Evolutionary conservation across 345 rosid genomes (phyloP).

Genomic region (Populus deltoides): DNA sequence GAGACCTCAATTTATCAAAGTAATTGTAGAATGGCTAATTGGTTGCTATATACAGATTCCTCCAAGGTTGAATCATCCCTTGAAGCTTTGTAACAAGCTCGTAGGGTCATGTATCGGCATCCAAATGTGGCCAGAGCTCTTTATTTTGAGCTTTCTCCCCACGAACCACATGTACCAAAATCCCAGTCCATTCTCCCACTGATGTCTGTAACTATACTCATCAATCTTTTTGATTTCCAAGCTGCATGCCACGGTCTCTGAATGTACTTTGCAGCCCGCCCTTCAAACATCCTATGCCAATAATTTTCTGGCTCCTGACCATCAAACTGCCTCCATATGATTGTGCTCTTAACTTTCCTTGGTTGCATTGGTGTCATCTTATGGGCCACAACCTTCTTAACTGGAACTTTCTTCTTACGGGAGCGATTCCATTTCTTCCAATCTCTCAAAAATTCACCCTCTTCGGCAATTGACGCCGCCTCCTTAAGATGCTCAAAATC

Average conservation of each 20-base stretch:
- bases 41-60: conserved; percentile 77
- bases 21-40: conserved; percentile 82
- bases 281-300: conserved; percentile 95
- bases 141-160: conserved; percentile 86
- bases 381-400: conserved; percentile 65
- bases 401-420: conserved; percentile 68
- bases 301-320: conserved; percentile 82
- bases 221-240: conserved; percentile 94
- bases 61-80: conserved; percentile 60
- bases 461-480: conserved; percentile 68
- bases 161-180: conserved; percentile 83
- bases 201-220: conserved; percentile 81
- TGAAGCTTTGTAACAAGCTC: conserved; percentile 56
- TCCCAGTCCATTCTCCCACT: conserved; percentile 97
- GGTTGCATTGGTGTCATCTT: conserved; percentile 69
- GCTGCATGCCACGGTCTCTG: conserved; percentile 81
- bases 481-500: conserved; percentile 93
- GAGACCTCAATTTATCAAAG: conserved; percentile 89
- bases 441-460: conserved; percentile 66
- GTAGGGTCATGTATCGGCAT: conserved; percentile 81
- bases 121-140: conserved; percentile 84
- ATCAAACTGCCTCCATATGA: conserved; percentile 89
- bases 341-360: conserved; percentile 68
- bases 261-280: conserved; percentile 63
- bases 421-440: conserved; percentile 84